These are phyloP conservation scores for Saccharomycopsis vini DNA, from an alignment of 805 yeast genomes.

Conservation along the genomic window DNA sequence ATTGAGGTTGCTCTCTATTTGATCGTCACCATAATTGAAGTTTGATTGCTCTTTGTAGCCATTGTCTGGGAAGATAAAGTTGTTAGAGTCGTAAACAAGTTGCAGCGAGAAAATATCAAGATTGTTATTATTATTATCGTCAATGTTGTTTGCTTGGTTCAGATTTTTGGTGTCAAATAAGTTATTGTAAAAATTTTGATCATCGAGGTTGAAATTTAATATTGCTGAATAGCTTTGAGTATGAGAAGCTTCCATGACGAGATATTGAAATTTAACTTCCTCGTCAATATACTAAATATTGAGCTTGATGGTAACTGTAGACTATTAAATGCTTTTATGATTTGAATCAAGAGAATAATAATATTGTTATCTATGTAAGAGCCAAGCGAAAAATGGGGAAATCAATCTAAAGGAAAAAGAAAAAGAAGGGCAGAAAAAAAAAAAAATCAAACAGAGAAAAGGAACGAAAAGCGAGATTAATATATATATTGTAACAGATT, in stretches of 20 bases:
- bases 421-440: too few relatives aligned
- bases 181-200: constrained; percentile 7
- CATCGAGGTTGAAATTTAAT: constrained; percentile 17
- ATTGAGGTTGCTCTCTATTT: background rate
- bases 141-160: background rate
- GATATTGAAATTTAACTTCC: too few relatives aligned
- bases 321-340: too few relatives aligned
- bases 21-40: background rate
- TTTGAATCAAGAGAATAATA: too few relatives aligned
- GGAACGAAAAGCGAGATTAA: too few relatives aligned
- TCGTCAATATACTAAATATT: too few relatives aligned
- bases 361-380: too few relatives aligned
- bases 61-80: constrained; percentile 1
- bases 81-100: background rate
- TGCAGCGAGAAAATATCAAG: constrained; percentile 4
- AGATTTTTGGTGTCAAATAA: constrained; percentile 1
- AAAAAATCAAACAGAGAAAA: too few relatives aligned
- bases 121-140: constrained; percentile 2
- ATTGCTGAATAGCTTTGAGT: constrained; percentile 7
- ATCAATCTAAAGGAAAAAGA: too few relatives aligned
- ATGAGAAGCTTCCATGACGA: background rate
- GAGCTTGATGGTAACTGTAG: too few relatives aligned
- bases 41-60: constrained; percentile 7
- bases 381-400: too few relatives aligned
- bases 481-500: too few relatives aligned